phyloP scores from a whole-genome alignment of 1,284 basidiomycete species.

The Cutaneotrichosporon cutaneum region DNA sequence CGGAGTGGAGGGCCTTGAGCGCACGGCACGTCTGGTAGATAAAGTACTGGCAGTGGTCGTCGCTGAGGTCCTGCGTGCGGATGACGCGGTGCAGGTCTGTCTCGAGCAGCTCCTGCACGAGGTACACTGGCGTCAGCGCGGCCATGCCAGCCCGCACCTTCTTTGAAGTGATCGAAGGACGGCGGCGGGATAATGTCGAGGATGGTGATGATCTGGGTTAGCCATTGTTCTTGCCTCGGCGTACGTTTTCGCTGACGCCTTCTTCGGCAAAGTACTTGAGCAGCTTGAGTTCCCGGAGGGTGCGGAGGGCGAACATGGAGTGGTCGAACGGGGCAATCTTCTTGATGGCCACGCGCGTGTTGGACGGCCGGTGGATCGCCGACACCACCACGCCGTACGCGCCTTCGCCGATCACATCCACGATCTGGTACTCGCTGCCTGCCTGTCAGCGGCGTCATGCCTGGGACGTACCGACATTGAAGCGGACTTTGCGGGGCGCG shows the following conservation, averaged over 20 bases:
- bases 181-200: slow-evolving; percentile 90
- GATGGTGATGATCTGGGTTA: slow-evolving; percentile 81
- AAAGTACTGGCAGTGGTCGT: slow-evolving; percentile 76
- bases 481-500: slow-evolving; percentile 81
- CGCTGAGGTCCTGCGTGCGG: slow-evolving; percentile 74
- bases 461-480: slow-evolving; percentile 70
- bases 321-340: slow-evolving; percentile 91
- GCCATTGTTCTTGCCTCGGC: neutral
- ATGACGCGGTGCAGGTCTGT: slow-evolving; percentile 72
- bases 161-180: slow-evolving; percentile 86
- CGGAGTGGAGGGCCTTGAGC: slow-evolving; percentile 89
- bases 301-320: slow-evolving; percentile 84
- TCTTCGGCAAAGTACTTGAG: slow-evolving; percentile 87
- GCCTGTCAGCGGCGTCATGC: slow-evolving; percentile 1
- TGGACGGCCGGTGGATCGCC: slow-evolving; percentile 74
- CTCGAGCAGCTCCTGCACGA: slow-evolving; percentile 80
- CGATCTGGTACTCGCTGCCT: slow-evolving; percentile 71
- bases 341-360: slow-evolving; percentile 82
- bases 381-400: slow-evolving; percentile 72
- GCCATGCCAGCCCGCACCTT: slow-evolving; percentile 56
- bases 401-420: slow-evolving; percentile 90
- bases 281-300: slow-evolving; percentile 80
- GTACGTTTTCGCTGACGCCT: slow-evolving; percentile 86
- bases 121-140: slow-evolving; percentile 38
- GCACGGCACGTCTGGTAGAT: slow-evolving; percentile 70